Evolutionary conservation across 306 rosid genomes (phyloP).

Genomic region (Fragaria vesca): DNA sequence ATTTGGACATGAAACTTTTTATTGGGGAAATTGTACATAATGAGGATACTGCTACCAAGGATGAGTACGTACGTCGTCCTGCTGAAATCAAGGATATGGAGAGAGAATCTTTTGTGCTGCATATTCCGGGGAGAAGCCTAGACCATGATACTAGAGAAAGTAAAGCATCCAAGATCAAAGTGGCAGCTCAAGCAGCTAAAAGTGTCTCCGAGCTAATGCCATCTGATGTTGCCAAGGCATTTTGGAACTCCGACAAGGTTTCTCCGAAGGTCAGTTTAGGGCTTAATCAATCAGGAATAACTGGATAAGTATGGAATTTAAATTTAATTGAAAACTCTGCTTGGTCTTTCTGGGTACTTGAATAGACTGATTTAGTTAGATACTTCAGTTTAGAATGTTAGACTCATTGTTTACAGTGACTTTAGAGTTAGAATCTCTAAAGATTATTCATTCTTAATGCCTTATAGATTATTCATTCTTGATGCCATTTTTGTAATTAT

Average conservation of each 20-base stretch:
- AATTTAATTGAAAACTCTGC: background rate
- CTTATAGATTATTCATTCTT: background rate
- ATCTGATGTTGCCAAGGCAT: constrained; percentile 86
- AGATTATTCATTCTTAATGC: background rate
- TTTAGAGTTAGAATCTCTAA: background rate
- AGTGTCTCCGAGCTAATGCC: constrained; percentile 93
- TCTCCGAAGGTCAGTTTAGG: constrained; percentile 80
- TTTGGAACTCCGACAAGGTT: constrained; percentile 77
- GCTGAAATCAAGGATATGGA: constrained; percentile 79
- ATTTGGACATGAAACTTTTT: constrained; percentile 82
- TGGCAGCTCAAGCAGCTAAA: constrained; percentile 77
- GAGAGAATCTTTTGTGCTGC: constrained; percentile 78
- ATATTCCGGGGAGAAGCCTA: constrained; percentile 62
- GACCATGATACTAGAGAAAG: constrained; percentile 54
- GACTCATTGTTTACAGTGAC: background rate
- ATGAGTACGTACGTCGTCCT: constrained; percentile 74
- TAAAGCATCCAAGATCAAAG: constrained; percentile 67
- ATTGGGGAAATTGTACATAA: constrained; percentile 88
- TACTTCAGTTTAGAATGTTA: background rate
- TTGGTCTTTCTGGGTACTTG: background rate
- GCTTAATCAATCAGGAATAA: background rate
- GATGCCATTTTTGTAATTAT: background rate
- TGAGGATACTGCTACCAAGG: constrained; percentile 72
- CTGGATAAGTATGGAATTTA: background rate
- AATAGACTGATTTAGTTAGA: background rate